Base-by-base conservation (phyloP, 768 basidiomycete species). In the Mycena olivaceomarginata region DNA sequence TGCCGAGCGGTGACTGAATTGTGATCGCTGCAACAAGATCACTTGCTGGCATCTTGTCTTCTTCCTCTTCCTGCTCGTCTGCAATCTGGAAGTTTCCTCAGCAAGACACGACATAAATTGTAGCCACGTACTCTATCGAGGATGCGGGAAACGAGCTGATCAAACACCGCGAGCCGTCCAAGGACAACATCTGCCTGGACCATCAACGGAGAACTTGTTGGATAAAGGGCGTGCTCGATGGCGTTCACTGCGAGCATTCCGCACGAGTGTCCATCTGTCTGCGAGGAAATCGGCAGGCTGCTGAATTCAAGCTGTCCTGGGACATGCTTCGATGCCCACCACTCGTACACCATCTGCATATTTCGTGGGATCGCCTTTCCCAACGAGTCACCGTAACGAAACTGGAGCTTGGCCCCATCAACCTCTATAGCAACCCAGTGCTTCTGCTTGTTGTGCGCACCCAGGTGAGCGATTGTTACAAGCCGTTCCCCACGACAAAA, bases 381-480 rank as follows among this genome's bases (percentile, higher is more conserved):
- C 9, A 65, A 46, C 15, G 63, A 65, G 43, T 65, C 63, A 5
- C 43, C 63, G 13, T 65, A 65, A 6, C 22, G 43, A 1, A 65
- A 25, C n/a, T 41, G 9, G 40, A 9, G n/a, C 63, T 65, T 5
- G 10, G n/a, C 8, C 8, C 71, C 71, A 16, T 65, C 39, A 5
- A 65, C 63, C 13, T 72, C 62, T n/a, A 72, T 53, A 4, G 71
- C n/a, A 13, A 65, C 40, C 71, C 71, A 72, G 15, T 72, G 71
- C 39, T 72, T 72, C 15, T 56, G 11, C 22, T 65, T 31, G 39
- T 57, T 45, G 20, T 53, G 48, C 5, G 9, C 51, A 4, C 71
- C 71, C 8, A 72, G 71, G 63, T 72, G 71, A 25, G 51, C 71
- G 18, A 72, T 57, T 0, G 71, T 72, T 6, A 72, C 39, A n/a